These are phyloP conservation scores for Thielaviopsis populi DNA, from an alignment of 2,329 filamentous ascomycete species.

Conservation along the genomic window DNA sequence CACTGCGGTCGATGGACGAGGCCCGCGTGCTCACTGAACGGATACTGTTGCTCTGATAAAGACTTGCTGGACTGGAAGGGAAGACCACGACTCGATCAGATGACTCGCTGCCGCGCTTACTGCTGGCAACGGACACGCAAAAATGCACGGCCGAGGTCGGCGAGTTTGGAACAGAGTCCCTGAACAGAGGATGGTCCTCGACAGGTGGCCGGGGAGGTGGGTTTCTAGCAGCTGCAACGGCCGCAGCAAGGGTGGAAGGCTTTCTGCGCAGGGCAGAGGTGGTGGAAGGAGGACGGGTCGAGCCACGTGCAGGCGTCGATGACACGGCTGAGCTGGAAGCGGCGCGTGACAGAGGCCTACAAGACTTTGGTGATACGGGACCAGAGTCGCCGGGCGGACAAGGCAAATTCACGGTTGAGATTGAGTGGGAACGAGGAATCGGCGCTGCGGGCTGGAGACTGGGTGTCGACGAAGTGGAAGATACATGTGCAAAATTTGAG, in stretches of 20 bases:
- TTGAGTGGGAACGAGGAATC: neutral
- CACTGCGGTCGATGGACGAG: slow-evolving; percentile 4
- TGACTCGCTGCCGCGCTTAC: neutral
- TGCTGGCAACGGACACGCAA: neutral
- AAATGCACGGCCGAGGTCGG: neutral
- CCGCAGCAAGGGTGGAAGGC: slow-evolving; percentile 8
- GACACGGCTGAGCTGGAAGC: slow-evolving; percentile 3
- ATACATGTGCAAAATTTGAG: neutral
- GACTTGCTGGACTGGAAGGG: neutral
- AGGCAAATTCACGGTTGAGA: neutral
- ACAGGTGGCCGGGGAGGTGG: slow-evolving; percentile 10
- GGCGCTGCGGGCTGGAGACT: neutral
- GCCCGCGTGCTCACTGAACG: slow-evolving; percentile 9
- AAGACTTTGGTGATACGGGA: neutral
- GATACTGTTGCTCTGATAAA: slow-evolving; percentile 12
- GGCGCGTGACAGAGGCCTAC: neutral
- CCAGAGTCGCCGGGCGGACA: neutral
- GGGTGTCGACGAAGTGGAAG: neutral
- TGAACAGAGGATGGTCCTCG: slow-evolving; percentile 14
- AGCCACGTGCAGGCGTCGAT: neutral
- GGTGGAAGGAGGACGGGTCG: neutral
- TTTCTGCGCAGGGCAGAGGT: neutral
- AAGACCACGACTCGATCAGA: neutral
- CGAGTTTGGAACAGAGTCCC: slow-evolving; percentile 2
- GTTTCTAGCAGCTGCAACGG: slow-evolving; percentile 7